These are phyloP conservation scores for Fraxinus americana DNA, from an alignment of 257 asterid genomes.

Conservation along the genomic window DNA sequence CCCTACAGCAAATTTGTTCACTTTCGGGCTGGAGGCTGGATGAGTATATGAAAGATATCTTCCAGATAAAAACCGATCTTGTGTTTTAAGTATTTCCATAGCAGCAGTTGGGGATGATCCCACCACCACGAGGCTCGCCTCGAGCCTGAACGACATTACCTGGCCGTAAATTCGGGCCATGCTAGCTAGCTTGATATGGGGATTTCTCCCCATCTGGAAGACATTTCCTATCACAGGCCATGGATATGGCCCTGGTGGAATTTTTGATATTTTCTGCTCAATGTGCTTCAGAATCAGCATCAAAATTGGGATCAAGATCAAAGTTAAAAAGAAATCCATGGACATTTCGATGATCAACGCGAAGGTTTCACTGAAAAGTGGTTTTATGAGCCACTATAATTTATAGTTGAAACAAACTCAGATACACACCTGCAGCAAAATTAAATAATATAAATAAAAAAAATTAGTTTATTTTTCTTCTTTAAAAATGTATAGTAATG, in stretches of 20 bases:
- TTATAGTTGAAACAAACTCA: background rate
- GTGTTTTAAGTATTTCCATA: constrained; percentile 10
- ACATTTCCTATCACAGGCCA: constrained; percentile 36
- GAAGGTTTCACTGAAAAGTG: background rate
- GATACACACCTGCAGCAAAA: no score
- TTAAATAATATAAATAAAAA: no score
- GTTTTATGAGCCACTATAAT: background rate
- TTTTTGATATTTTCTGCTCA: background rate
- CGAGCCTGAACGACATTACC: constrained; percentile 17
- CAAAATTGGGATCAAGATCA: constrained; percentile 15
- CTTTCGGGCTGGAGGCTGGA: constrained; percentile 14
- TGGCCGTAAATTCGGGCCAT: constrained; percentile 21
- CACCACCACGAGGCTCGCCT: constrained; percentile 17
- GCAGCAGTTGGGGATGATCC: constrained; percentile 12
- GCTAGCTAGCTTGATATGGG: constrained; percentile 12
- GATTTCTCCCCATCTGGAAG: constrained; percentile 18
- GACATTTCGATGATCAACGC: background rate
- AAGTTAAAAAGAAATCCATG: constrained; percentile 6
- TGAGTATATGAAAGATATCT: constrained; percentile 3
- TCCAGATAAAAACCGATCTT: background rate
- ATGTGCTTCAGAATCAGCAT: constrained; percentile 9
- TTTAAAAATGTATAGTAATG: no score
- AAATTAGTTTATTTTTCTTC: no score
- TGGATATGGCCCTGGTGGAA: constrained; percentile 32
- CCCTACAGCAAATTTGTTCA: background rate